phyloP scores from a whole-genome alignment of 2,329 filamentous ascomycete genomes.

The Aspergillus thermomutatus region DNA sequence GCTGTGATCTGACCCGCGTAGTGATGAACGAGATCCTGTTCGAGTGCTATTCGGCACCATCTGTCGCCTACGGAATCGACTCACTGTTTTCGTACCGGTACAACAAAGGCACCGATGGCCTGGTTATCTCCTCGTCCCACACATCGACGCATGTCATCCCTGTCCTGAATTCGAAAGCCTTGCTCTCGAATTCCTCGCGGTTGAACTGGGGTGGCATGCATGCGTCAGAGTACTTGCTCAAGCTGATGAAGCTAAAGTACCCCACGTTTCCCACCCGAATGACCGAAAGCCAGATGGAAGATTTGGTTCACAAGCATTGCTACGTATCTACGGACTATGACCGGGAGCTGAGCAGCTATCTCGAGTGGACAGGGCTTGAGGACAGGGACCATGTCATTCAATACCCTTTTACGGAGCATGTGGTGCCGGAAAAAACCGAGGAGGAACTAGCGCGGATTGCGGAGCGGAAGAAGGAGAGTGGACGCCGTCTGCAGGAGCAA shows the following conservation, averaged over 20 bases:
- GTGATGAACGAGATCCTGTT: slow-evolving; percentile 98
- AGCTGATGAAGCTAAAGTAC: slow-evolving; percentile 87
- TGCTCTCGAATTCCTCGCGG: slow-evolving; percentile 79
- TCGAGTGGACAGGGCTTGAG: slow-evolving; percentile 91
- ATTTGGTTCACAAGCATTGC: slow-evolving; percentile 83
- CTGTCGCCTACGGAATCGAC: slow-evolving; percentile 90
- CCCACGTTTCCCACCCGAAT: slow-evolving; percentile 83
- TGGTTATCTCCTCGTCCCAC: slow-evolving; percentile 88
- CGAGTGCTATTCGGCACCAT: slow-evolving; percentile 89
- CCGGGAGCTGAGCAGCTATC: slow-evolving; percentile 67
- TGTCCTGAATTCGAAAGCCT: slow-evolving; percentile 78
- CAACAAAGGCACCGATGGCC: slow-evolving; percentile 81
- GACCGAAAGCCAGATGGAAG: slow-evolving; percentile 79
- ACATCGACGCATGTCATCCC: slow-evolving; percentile 95
- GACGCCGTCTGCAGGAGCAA: slow-evolving; percentile 86
- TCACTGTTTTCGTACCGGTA: slow-evolving; percentile 93
- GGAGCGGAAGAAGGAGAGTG: slow-evolving; percentile 93
- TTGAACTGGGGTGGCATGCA: slow-evolving; percentile 95
- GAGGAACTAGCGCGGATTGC: slow-evolving; percentile 88
- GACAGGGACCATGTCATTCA: slow-evolving; percentile 86
- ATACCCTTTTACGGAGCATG: slow-evolving; percentile 88
- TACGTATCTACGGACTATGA: slow-evolving; percentile 86
- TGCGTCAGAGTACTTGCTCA: slow-evolving; percentile 83
- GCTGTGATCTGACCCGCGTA: slow-evolving; percentile 38
- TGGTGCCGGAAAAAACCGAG: slow-evolving; percentile 86